Percentiles rank a stretch among this genome's conserved stretches.
These are phyloP conservation scores for Fraxinus dipetala DNA, from an alignment of 305 asterid species.

Conservation along the genomic window DNA sequence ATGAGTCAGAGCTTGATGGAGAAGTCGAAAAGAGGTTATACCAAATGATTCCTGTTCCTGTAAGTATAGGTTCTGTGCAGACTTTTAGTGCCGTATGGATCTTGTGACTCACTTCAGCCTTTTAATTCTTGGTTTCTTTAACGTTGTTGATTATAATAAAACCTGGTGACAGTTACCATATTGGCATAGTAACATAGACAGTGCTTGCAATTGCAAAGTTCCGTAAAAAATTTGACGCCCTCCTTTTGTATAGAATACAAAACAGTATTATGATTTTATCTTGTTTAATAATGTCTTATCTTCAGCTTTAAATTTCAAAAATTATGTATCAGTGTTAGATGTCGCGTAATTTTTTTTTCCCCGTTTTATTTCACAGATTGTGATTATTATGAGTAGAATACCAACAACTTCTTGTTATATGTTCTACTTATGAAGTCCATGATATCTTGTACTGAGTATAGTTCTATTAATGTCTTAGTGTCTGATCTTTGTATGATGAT, in stretches of 20 bases:
- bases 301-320: not conserved
- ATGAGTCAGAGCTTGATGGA: slow-evolving; percentile 78
- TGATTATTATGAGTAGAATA: not conserved
- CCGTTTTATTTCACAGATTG: not conserved
- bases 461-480: not conserved
- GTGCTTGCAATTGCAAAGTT: not conserved
- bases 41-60: slow-evolving; percentile 76
- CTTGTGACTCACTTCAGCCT: slow-evolving; percentile 13
- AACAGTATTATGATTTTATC: not conserved
- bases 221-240: not conserved
- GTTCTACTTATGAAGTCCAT: not conserved
- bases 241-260: not conserved
- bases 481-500: not conserved
- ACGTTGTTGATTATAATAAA: not conserved
- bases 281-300: not conserved
- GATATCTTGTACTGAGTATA: not conserved
- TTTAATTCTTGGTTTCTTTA: slow-evolving; percentile 10
- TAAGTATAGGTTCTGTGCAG: slow-evolving; percentile 40
- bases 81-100: slow-evolving; percentile 2
- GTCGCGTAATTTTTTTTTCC: not conserved
- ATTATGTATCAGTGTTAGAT: not conserved
- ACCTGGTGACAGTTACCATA: not conserved
- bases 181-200: not conserved
- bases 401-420: not conserved
- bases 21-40: slow-evolving; percentile 84